Evolutionary conservation across 202 grass and related monocot genomes (phyloP), one percentile per base, ranked within the genome.

Genomic region (Carex sylvatica): DNA sequence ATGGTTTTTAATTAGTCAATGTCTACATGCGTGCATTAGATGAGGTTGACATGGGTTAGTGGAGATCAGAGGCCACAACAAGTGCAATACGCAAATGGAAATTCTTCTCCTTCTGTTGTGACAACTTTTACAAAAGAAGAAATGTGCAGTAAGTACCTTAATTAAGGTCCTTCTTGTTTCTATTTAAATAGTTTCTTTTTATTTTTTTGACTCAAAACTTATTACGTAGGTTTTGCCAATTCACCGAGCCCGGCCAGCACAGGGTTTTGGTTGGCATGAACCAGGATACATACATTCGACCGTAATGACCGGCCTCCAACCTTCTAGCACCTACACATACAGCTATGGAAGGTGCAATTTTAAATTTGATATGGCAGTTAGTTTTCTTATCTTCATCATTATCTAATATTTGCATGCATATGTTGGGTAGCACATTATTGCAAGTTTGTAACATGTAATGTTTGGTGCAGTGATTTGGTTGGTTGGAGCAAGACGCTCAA

Each of bases 251-350:
- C 94, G 14, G 94, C 91, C 94, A 18, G 94, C 91, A 1, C 88
- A 90, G 82, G 94, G 94, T 86, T 97, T 94, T 61, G 94, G 94
- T 44, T 94, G 94, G 94, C 94, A 97, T 59, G 89, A 94, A 63
- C 94, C 94, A 0, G 94, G 94, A 42, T 92, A 92, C 65, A 92
- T 97, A 84, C 94, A 97, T 44, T 92, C 91, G 0, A 88, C 88
- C 9, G 33, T 90, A 83, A 92, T 97, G 91, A 87, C 88, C 9
- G 86, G 88, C 1, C 88, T 94, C 19, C 84, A 89, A 75, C 87
- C 91, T 35, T 97, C 94, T 79, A 87, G 80, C 40, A 84, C 68
- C 62, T 94, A 97, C 61, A 80, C 31, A 4, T 97, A 97, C 1
- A 83, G 94, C 30, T 97, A 92, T 8, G 94, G 94, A 86, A 94